Conservation (phyloP, 2,329 filamentous ascomycete species). For the Fusarium sacchari region DNA sequence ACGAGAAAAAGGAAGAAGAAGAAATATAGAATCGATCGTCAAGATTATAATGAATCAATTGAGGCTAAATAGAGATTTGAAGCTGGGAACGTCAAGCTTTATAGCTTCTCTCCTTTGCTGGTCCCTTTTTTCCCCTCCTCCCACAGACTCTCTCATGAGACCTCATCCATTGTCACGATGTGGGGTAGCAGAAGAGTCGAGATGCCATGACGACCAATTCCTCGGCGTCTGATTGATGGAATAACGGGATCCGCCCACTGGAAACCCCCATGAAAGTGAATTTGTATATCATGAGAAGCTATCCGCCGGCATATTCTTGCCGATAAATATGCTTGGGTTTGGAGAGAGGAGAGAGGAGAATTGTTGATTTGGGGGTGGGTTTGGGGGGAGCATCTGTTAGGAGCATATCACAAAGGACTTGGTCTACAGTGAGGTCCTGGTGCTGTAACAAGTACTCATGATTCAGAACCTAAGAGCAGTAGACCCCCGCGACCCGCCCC, state of each 20-base stretch:
- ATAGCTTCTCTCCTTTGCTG: slow-evolving; percentile 15
- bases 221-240: slow-evolving; percentile 36
- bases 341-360: slow-evolving; percentile 12
- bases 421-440: accelerated
- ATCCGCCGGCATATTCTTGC: slow-evolving; percentile 22
- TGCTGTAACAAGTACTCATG: background rate
- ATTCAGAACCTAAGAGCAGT: background rate
- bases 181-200: slow-evolving; percentile 35
- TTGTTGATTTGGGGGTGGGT: slow-evolving; percentile 28
- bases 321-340: slow-evolving; percentile 9
- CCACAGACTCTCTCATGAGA: slow-evolving; percentile 29
- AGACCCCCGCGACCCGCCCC: slow-evolving; percentile 23
- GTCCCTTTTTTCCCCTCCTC: background rate
- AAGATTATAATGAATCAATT: slow-evolving; percentile 10
- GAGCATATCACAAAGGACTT: background rate
- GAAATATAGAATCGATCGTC: background rate
- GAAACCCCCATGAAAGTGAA: slow-evolving; percentile 26
- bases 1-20: background rate
- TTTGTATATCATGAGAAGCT: slow-evolving; percentile 33
- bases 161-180: slow-evolving; percentile 20
- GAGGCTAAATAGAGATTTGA: slow-evolving; percentile 3
- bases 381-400: slow-evolving; percentile 20
- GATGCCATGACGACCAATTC: slow-evolving; percentile 31
- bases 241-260: slow-evolving; percentile 28
- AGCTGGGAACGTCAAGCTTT: slow-evolving; percentile 29